These are phyloP conservation scores for Aurinia saxatilis DNA, from an alignment of 345 rosid species.

Conservation along the genomic window DNA sequence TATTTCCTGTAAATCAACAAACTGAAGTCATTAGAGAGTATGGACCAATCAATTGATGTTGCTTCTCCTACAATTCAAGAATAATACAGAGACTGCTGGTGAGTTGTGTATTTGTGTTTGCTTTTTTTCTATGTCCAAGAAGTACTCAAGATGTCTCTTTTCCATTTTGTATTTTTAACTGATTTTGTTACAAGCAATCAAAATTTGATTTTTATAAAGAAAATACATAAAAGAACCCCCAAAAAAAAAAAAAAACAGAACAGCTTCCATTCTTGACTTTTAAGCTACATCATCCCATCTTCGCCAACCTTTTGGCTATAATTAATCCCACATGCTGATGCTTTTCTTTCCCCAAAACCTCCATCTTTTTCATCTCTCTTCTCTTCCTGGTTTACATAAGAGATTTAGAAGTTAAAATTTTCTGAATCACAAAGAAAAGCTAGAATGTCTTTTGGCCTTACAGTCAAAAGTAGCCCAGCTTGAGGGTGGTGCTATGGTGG, in stretches of 20 bases:
- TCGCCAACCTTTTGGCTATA: constrained; percentile 19
- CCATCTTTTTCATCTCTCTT: constrained; percentile 7
- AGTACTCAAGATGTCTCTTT: constrained; percentile 3
- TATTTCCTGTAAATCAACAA: no score
- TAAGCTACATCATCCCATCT: constrained; percentile 14
- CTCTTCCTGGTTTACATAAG: constrained; percentile 22
- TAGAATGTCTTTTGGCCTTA: constrained; percentile 18
- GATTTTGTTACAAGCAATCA: constrained; percentile 23
- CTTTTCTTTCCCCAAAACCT: constrained; percentile 2
- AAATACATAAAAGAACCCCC: not conserved
- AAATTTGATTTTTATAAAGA: not conserved
- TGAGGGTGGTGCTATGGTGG: constrained; percentile 35
- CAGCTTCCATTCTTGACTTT: not conserved
- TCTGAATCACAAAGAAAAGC: not conserved
- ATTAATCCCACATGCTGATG: not conserved
- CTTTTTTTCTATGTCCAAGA: not conserved
- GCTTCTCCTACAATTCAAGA: constrained; percentile 11
- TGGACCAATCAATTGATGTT: constrained; percentile 8
- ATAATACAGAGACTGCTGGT: constrained; percentile 7
- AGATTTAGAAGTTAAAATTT: not conserved
- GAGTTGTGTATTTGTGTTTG: not conserved
- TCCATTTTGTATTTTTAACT: not conserved
- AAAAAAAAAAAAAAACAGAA: not conserved
- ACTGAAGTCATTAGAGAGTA: not conserved
- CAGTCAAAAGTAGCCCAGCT: constrained; percentile 71